These are phyloP conservation scores for Epichloe gansuensis DNA, from an alignment of 2,329 filamentous ascomycete genomes.

Conservation along the genomic window DNA sequence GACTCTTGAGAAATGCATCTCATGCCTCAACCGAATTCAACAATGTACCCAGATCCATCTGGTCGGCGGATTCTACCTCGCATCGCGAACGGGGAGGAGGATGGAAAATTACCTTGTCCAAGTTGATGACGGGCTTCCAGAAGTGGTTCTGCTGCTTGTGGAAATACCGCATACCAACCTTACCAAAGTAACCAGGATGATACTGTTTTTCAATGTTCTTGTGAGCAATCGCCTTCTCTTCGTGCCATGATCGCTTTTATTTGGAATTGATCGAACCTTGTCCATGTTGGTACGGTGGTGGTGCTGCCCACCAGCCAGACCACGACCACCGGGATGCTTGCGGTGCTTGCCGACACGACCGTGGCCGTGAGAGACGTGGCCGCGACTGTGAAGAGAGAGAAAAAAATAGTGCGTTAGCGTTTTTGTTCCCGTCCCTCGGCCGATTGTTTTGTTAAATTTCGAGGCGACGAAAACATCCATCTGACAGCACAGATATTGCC, in stretches of 20 bases:
- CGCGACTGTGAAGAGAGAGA: conserved; percentile 50
- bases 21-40: neutral
- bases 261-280: conserved; percentile 54
- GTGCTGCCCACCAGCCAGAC: conserved; percentile 96
- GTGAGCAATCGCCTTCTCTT: conserved; percentile 15
- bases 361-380: conserved; percentile 96
- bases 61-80: neutral
- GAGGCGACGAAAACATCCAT: neutral
- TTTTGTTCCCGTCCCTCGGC: neutral
- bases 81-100: conserved; percentile 2
- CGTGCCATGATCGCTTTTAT: neutral
- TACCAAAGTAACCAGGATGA: conserved; percentile 99
- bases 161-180: conserved; percentile 93
- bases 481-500: conserved; percentile 14
- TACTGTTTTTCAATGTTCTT: conserved; percentile 41
- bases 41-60: neutral
- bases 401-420: neutral
- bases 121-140: conserved; percentile 98
- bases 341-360: conserved; percentile 98
- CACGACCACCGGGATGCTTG: conserved; percentile 76
- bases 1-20: neutral
- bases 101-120: conserved; percentile 67
- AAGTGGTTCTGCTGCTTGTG: conserved; percentile 91
- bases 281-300: conserved; percentile 53
- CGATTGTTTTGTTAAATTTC: neutral